Evolutionary conservation across 352 stramenopile genomes (phyloP), one percentile per base, ranked within the genome.

Genomic region (Pythium chondricola): DNA sequence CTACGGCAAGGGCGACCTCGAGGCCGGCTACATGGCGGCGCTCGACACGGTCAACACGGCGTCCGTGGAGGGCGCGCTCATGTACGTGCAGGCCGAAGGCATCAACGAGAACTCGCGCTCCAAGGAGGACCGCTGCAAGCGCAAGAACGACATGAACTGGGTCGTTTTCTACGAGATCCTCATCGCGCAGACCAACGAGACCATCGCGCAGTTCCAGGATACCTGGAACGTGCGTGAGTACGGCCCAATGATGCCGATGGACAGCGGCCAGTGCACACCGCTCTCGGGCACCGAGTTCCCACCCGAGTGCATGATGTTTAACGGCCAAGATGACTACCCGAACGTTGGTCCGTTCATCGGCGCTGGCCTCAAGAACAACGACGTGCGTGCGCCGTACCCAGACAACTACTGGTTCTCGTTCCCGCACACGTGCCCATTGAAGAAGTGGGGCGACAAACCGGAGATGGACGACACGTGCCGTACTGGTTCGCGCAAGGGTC

Each of bases 301-400:
- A 16, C 40, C 43, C 0, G 52, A 61, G 48, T 80, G 69, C 48
- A 42, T 58, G 14, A 48, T 74, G 42, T 73, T 73, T 43, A 69
- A 64, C 36, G 69, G 69, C 35, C 39, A 56, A n/a, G 29, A 65
- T 25, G 57, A 52, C 21, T 49, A 67, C 32, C 54, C 62, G 3
- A 67, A 74, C 53, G 14, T 76, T 6, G 65, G 58, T 18, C 78
- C 72, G 8, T 61, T 83, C 25, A 43, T 89, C 7, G 78, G 78
- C 11, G 73, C 43, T 21, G 72, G 61, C 4, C 44, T 33, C n/a
- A 55, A 52, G 41, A 53, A 35, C 21, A 37, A 36, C 43, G 57
- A 70, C 22, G 22, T 37, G 17, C 47, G 49, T 11, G 60, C 55
- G 17, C 54, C 53, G 10, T 69, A 69, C 43, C 52, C 56, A 4